These are phyloP conservation scores for Mortierella sp. DNA, from an alignment of 371 early-diverging fungal species.

Conservation along the genomic window DNA sequence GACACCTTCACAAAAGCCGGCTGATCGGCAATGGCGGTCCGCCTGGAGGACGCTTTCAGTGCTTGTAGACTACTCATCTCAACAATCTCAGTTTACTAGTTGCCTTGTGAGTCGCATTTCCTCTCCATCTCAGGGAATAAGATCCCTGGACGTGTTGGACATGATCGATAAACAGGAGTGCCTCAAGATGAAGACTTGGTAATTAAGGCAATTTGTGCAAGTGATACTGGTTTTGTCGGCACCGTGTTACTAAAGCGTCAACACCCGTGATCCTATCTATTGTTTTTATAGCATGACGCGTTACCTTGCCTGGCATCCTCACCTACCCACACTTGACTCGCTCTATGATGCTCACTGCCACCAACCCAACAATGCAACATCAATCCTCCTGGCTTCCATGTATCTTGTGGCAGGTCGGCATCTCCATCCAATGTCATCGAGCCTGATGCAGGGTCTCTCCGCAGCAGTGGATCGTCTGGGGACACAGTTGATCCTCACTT, in stretches of 20 bases:
- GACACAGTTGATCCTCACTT: constrained; percentile 16
- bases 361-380: constrained; percentile 8
- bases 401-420: constrained; percentile 21
- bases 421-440: constrained; percentile 21
- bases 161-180: constrained; percentile 29
- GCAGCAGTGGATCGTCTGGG: constrained; percentile 18
- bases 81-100: constrained; percentile 16
- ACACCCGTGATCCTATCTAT: background rate
- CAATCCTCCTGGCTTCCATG: constrained; percentile 27
- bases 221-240: no score
- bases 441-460: constrained; percentile 20
- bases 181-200: constrained; percentile 9
- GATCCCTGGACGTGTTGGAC: constrained; percentile 17
- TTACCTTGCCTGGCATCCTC: constrained; percentile 36
- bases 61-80: constrained; percentile 20
- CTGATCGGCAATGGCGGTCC: constrained; percentile 6
- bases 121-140: constrained; percentile 1
- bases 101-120: constrained; percentile 8
- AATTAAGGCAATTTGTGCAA: no score
- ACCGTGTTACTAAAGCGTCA: no score
- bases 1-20: background rate
- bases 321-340: constrained; percentile 14
- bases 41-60: constrained; percentile 18
- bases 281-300: constrained; percentile 11
- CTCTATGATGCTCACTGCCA: constrained; percentile 12